phyloP scores from a whole-genome alignment of 2,329 filamentous ascomycete genomes.

The Curvularia sp. region DNA sequence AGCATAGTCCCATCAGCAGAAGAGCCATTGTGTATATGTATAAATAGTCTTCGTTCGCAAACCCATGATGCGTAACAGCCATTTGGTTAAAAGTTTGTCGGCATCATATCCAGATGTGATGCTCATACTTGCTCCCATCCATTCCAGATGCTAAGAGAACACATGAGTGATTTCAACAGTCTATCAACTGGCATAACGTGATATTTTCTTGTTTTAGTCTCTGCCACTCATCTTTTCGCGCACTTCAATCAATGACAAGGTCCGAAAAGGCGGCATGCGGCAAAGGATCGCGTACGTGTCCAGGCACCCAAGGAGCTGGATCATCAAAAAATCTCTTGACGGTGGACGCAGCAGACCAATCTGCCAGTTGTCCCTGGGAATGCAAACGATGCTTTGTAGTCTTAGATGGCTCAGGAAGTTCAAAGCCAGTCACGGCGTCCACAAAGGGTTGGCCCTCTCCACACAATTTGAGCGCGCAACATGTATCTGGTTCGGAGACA shows the following conservation, averaged over 20 bases:
- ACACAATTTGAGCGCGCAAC: not conserved
- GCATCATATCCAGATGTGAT: too few relatives aligned
- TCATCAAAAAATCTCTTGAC: not conserved
- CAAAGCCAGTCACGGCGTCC: not conserved
- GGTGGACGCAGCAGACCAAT: not conserved
- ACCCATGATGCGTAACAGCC: not conserved
- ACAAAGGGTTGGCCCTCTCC: not conserved
- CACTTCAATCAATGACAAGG: not conserved
- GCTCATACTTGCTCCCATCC: too few relatives aligned
- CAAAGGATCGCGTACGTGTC: not conserved
- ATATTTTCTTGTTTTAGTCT: not conserved
- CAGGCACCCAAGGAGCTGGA: not conserved
- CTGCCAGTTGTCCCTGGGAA: not conserved
- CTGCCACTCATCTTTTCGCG: not conserved
- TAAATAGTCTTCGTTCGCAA: not conserved
- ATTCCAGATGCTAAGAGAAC: not conserved
- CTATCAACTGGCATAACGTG: not conserved
- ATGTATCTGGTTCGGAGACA: not conserved
- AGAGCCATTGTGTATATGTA: not conserved
- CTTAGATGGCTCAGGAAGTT: not conserved
- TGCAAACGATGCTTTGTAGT: not conserved
- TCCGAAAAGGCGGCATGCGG: not conserved
- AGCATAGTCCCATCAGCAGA: conserved; percentile 5
- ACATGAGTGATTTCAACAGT: not conserved
- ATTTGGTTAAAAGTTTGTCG: not conserved